Base-by-base conservation (phyloP, 495 filamentous ascomycete species). In the Acidiella bohemica region DNA sequence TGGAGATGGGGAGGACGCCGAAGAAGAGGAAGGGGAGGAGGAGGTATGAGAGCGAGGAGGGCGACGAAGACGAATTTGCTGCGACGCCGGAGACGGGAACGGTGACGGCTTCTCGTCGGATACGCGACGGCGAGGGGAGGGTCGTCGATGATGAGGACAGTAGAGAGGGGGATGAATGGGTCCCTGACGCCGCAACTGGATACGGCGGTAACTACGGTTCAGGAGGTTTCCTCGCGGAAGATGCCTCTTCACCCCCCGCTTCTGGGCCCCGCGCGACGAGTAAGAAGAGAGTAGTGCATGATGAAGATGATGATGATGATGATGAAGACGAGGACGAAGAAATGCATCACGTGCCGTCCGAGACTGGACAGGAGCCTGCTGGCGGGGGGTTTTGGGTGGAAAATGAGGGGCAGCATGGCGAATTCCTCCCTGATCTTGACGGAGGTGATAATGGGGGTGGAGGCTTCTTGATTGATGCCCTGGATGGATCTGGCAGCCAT, bases 381-480 rank as follows among this genome's bases (percentile, higher is more conserved):
- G 32, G 32, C 12, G 32, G 32, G 10, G 32, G 32, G 3, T 34
- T 34, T 14, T 5, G 18, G 18, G n/a, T 16, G 24, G 28, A 32
- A 12, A 22, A 23, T 14, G 39, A 33, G 7, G 38, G 16, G 18
- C 25, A 30, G 25, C 8, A 17, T 11, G 30, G 30, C 14, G 30
- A 14, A 17, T 33, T 33, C 30, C 14, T 33, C 8, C 30, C 30
- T 33, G 30, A 33, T 33, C 8, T 14, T 33, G 30, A 33, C 28
- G 32, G 32, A 10, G 19, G 18, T 11, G 44, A 41, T 17, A 25
- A 46, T n/a, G 44, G 47, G 13, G 51, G 48, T 40, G 51, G 50
- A 3, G 16, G 47, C 14, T 36, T 36, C 32, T 20, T 36, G 32
- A 19, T 20, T 22, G 8, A 48, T 17, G 37, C 42, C 13, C n/a